Percentiles rank a stretch among this genome's conserved stretches.
Conservation (phyloP, 257 asterid species). For the Anisodus tanguticus region DNA sequence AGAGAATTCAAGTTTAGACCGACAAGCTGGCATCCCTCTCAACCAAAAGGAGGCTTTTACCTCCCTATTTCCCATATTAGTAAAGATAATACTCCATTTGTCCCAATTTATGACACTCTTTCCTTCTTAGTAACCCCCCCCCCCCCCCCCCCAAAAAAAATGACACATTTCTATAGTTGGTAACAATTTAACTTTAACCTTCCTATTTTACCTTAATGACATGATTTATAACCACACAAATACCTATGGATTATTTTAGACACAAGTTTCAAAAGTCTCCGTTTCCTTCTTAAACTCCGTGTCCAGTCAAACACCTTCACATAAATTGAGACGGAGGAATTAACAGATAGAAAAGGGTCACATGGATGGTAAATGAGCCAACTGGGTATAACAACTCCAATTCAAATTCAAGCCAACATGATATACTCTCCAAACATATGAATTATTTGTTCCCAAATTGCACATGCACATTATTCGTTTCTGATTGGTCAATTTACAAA, state of each 20-base stretch:
- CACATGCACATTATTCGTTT: background rate
- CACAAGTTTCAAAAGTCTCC: too few relatives aligned
- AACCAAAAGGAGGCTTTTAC: background rate
- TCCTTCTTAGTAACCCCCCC: too few relatives aligned
- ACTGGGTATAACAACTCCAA: background rate
- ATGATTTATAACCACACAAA: too few relatives aligned
- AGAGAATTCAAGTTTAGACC: constrained; percentile 21
- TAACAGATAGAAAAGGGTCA: background rate
- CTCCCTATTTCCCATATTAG: background rate
- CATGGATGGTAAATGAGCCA: background rate
- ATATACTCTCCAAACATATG: background rate
- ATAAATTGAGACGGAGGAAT: too few relatives aligned
- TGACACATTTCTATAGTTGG: too few relatives aligned
- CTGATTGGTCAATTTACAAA: background rate
- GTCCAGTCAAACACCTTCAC: too few relatives aligned
- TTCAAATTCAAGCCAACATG: constrained; percentile 10
- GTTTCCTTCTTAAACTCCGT: too few relatives aligned
- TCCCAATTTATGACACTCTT: too few relatives aligned
- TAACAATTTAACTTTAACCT: too few relatives aligned
- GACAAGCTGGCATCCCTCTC: background rate
- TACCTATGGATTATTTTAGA: too few relatives aligned
- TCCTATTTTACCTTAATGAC: too few relatives aligned
- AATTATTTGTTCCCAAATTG: background rate
- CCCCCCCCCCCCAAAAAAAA: too few relatives aligned
- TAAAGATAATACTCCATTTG: background rate